Evolutionary conservation across 2,329 filamentous ascomycete species (phyloP).

Genomic region (Aaosphaeria pasadenensis): DNA sequence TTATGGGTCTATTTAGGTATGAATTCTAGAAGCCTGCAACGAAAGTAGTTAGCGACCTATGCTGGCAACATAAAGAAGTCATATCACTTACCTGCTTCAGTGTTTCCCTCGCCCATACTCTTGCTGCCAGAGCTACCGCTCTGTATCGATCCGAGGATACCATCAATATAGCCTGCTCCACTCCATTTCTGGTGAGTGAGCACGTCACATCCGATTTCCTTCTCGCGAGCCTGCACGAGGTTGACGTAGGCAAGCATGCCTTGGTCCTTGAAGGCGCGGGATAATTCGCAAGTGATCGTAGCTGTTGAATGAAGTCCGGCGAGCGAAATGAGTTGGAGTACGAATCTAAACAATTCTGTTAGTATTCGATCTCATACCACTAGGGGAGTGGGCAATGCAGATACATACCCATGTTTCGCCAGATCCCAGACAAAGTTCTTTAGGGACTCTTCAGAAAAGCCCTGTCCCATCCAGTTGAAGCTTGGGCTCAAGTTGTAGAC

Average conservation of each 20-base stretch:
- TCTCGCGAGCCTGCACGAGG: constrained; percentile 82
- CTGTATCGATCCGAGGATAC: constrained; percentile 84
- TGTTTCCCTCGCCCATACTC: constrained; percentile 95
- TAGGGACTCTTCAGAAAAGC: constrained; percentile 78
- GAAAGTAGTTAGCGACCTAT: not conserved
- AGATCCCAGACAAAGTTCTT: constrained; percentile 97
- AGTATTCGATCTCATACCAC: not conserved
- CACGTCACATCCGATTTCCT: constrained; percentile 88
- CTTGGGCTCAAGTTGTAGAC: constrained; percentile 96
- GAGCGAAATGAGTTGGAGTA: constrained; percentile 63
- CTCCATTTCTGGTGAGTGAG: constrained; percentile 91
- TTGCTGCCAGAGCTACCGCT: constrained; percentile 84
- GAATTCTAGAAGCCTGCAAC: not conserved
- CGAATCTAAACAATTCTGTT: constrained; percentile 43
- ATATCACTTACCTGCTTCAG: constrained; percentile 55
- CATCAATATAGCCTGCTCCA: constrained; percentile 75
- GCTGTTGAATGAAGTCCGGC: constrained; percentile 64
- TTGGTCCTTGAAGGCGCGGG: constrained; percentile 77
- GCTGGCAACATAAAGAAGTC: not conserved
- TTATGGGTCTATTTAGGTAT: too few relatives aligned
- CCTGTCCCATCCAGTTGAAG: constrained; percentile 98
- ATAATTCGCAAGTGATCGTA: constrained; percentile 69
- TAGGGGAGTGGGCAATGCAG: constrained; percentile 41
- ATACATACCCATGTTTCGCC: constrained; percentile 72
- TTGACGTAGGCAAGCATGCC: constrained; percentile 99